A percentile compares a stretch with the other conserved stretches of the same genome.
phyloP scores from a whole-genome alignment of 1,284 basidiomycete genomes.

The Ustilago sp. region DNA sequence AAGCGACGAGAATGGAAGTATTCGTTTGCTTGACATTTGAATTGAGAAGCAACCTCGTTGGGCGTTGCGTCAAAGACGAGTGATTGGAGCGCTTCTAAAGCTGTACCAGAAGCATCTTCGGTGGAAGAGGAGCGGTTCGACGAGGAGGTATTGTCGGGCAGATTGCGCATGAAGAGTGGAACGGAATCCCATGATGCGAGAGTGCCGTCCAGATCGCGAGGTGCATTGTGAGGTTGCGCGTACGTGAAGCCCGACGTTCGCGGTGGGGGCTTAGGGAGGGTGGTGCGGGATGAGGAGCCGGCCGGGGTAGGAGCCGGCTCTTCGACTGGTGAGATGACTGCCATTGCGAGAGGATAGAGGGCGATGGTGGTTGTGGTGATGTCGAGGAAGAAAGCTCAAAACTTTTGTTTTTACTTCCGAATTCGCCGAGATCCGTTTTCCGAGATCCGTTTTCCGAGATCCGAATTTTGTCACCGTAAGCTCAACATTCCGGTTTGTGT shows the following conservation, averaged over 20 bases:
- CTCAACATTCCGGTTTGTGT: no score
- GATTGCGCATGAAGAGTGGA: constrained; percentile 91
- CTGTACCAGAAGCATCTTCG: constrained; percentile 60
- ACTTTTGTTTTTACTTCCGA: neutral
- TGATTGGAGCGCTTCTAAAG: constrained; percentile 85
- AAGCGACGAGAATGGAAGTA: constrained; percentile 88
- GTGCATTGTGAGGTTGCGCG: constrained; percentile 14
- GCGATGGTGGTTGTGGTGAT: neutral
- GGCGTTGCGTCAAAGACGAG: constrained; percentile 89
- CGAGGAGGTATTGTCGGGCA: constrained; percentile 73
- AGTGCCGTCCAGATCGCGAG: constrained; percentile 37
- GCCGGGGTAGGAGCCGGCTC: neutral
- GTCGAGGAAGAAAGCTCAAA: constrained; percentile 1
- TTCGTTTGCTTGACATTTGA: constrained; percentile 95
- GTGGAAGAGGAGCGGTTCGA: constrained; percentile 1
- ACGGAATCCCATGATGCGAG: constrained; percentile 62
- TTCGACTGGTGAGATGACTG: constrained; percentile 20
- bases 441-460: constrained; percentile 7
- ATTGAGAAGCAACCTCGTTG: constrained; percentile 90
- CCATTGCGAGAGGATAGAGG: constrained; percentile 11
- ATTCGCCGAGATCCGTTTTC: neutral
- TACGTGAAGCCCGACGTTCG: constrained; percentile 32
- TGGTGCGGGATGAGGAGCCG: neutral
- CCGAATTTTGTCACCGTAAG: constrained; percentile 1
- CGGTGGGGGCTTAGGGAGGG: constrained; percentile 27